A percentile compares a stretch with the other conserved stretches of the same genome.
These are phyloP conservation scores for Syzygium aromaticum DNA, from an alignment of 345 rosid species.

Conservation along the genomic window DNA sequence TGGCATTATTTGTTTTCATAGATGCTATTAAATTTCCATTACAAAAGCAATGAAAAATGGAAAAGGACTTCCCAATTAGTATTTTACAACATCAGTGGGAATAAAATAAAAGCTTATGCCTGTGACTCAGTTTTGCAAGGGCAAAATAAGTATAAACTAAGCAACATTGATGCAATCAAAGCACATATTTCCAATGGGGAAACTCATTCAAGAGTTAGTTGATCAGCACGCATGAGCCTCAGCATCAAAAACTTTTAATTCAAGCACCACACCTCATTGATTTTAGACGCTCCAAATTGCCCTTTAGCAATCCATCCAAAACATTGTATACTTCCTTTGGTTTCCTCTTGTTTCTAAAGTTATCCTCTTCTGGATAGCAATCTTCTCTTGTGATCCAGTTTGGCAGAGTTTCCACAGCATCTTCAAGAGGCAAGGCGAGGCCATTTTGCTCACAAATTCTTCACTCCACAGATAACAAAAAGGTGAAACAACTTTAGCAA, in stretches of 20 bases:
- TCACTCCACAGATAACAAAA: neutral
- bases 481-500: neutral
- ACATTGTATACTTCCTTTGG: conserved; percentile 37
- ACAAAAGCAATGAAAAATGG: neutral
- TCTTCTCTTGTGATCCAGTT: conserved; percentile 14
- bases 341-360: conserved; percentile 23
- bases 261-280: conserved; percentile 39
- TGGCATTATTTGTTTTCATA: neutral
- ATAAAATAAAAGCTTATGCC: neutral
- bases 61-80: neutral
- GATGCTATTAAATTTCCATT: neutral
- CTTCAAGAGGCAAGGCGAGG: conserved; percentile 8
- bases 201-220: neutral
- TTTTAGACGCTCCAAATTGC: conserved; percentile 57
- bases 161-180: neutral
- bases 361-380: conserved; percentile 21
- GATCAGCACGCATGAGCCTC: neutral
- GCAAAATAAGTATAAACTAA: neutral
- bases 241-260: neutral
- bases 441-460: conserved; percentile 19
- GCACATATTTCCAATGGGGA: neutral
- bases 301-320: conserved; percentile 52
- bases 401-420: conserved; percentile 1
- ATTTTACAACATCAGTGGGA: neutral
- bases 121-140: neutral